phyloP scores from a whole-genome alignment of 1,139 yeast genomes.

The Suhomyces yuchorum region DNA sequence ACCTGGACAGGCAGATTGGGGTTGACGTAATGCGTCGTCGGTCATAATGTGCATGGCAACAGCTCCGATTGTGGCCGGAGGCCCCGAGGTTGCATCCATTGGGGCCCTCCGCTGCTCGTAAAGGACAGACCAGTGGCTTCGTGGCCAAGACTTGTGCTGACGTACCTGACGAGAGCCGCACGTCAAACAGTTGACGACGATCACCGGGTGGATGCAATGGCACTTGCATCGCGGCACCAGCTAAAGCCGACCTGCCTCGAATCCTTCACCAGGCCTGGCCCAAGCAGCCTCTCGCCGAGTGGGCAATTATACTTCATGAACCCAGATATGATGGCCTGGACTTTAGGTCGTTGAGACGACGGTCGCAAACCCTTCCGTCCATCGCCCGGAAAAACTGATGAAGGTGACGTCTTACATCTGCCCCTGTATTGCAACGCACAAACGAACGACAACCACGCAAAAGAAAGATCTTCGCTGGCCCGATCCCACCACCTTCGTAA shows the following conservation, averaged over 20 bases:
- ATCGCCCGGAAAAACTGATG: constrained; percentile 3
- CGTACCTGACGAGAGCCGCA: background rate
- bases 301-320: background rate
- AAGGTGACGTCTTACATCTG: background rate
- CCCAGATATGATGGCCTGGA: constrained; percentile 4
- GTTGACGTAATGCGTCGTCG: background rate
- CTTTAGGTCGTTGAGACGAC: background rate
- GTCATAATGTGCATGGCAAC: background rate
- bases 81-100: background rate
- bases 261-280: background rate
- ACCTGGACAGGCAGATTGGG: background rate
- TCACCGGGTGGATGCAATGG: too few relatives aligned
- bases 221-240: too few relatives aligned
- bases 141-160: background rate
- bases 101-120: background rate
- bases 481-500: constrained; percentile 3
- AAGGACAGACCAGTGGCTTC: too few relatives aligned
- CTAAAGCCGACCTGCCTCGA: background rate
- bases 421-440: background rate
- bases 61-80: background rate
- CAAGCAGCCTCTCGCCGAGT: background rate
- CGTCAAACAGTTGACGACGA: background rate
- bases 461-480: constrained; percentile 2
- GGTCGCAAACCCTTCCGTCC: background rate
- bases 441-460: background rate